Evolutionary conservation across 768 basidiomycete genomes (phyloP), one percentile per base, ranked within the genome.

Genomic region (Mycena leptocephala): DNA sequence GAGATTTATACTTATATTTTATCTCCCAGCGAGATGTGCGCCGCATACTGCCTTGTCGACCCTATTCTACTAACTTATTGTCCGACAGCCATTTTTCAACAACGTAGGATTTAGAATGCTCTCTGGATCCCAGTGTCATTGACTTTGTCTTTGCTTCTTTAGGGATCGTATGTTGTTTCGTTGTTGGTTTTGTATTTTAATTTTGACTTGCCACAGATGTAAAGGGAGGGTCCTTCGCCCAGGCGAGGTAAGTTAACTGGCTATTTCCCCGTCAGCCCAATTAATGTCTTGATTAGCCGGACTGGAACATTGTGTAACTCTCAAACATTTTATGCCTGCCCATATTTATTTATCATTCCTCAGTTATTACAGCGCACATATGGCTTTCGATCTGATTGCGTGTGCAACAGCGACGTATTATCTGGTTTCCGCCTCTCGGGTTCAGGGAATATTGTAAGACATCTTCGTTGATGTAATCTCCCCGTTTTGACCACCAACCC

Each of bases 221-320:
- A 74, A 68, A 35, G 73, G 73, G n/a, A 41, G 53, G 11, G 73
- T 68, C 9, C 37, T 69, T 6, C 67, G n/a, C 2, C n/a, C 61
- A 22, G 67, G 59, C 28, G 74, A 75, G 64, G 72, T 73, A 39
- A 16, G 72, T 59, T 66, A 9, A 2, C 18, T 61, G 32, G 20
- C 5, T 59, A 11, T n/a, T 26, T 43, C 41, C 35, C 9, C 6
- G 37, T 64, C 20, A 2, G 33, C 53, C n/a, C n/a, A n/a, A 26
- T 16, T 51, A 51, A 51, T 35, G 4, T 58, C 51, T 28, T 18
- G 8, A 24, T 9, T 26, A 73, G 74, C 74, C 74, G 22, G 61
- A 75, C 67, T 75, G 74, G 74, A 64, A 69, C 22, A 70, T 75
- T 22, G 73, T 74, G 48, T 51, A 51, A 51, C 9, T 24, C n/a